These are phyloP conservation scores for Climacium dendroides DNA, from an alignment of 225 moss, liverwort and hornwort genomes.

Conservation along the genomic window DNA sequence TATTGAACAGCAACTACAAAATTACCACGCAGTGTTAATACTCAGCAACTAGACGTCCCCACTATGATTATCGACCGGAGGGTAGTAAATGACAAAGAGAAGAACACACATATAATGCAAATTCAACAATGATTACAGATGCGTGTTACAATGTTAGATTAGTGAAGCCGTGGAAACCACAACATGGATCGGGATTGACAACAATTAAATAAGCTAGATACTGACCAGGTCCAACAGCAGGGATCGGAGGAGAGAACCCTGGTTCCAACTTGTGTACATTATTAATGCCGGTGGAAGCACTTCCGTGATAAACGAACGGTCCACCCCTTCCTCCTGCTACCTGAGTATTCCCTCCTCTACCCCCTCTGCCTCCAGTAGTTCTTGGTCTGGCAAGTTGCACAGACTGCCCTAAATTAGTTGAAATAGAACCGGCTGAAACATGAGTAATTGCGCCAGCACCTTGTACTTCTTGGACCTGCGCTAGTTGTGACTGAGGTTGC, in stretches of 20 bases:
- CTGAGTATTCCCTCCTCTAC: constrained; percentile 40
- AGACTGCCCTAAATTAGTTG: constrained; percentile 36
- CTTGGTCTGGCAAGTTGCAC: constrained; percentile 42
- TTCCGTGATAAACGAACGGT: constrained; percentile 58
- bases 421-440: constrained; percentile 16
- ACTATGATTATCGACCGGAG: neutral
- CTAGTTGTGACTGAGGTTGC: constrained; percentile 31
- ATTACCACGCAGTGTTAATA: neutral
- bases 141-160: neutral
- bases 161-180: neutral
- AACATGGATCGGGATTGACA: neutral
- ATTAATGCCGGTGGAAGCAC: constrained; percentile 31
- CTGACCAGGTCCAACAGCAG: constrained; percentile 88
- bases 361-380: constrained; percentile 50
- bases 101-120: neutral
- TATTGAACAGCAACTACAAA: constrained; percentile 75
- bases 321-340: constrained; percentile 58
- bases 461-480: constrained; percentile 37
- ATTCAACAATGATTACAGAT: neutral
- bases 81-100: neutral
- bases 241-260: constrained; percentile 56
- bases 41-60: neutral
- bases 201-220: neutral
- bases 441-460: constrained; percentile 9
- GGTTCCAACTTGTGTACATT: constrained; percentile 68